Percentiles rank a stretch among this genome's conserved stretches.
These are phyloP conservation scores for Jimgerdemannia lactiflua DNA, from an alignment of 192 early-diverging fungal genomes.

Conservation along the genomic window DNA sequence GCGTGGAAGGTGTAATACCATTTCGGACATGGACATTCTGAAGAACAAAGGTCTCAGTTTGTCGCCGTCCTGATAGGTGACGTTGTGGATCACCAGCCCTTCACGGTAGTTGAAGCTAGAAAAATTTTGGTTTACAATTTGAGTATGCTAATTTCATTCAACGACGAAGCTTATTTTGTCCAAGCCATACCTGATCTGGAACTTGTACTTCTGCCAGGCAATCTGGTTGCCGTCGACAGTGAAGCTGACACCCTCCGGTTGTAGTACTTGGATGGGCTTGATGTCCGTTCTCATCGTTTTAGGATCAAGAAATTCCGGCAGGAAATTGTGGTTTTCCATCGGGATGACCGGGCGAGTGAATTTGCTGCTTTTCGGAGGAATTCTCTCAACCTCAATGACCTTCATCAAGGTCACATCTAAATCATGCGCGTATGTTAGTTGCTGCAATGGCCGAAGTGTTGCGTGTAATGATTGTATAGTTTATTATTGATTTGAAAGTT, in stretches of 20 bases:
- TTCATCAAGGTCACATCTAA: slow-evolving; percentile 25
- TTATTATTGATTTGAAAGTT: too few relatives aligned
- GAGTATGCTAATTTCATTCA: too few relatives aligned
- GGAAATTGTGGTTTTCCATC: slow-evolving; percentile 30
- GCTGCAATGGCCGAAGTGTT: too few relatives aligned
- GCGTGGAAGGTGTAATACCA: slow-evolving; percentile 4
- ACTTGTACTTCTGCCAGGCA: slow-evolving; percentile 42
- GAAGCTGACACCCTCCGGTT: slow-evolving; percentile 38
- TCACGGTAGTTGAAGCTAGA: slow-evolving; percentile 35
- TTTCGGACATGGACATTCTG: slow-evolving; percentile 37
- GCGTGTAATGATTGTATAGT: too few relatives aligned
- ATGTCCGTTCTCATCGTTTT: slow-evolving; percentile 32
- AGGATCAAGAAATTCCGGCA: slow-evolving; percentile 34
- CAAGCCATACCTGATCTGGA: slow-evolving; percentile 17
- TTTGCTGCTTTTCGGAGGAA: slow-evolving; percentile 26
- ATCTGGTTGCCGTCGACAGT: slow-evolving; percentile 34
- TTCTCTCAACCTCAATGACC: slow-evolving; percentile 32
- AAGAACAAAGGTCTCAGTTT: slow-evolving; percentile 35
- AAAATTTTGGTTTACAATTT: too few relatives aligned
- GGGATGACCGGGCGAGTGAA: slow-evolving; percentile 36
- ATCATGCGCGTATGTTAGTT: too few relatives aligned
- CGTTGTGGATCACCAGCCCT: slow-evolving; percentile 37
- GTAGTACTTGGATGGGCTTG: slow-evolving; percentile 35
- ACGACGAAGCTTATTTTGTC: too few relatives aligned
- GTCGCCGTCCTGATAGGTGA: slow-evolving; percentile 33